A percentile compares a stretch with the other conserved stretches of the same genome.
Conservation (phyloP, 1,284 basidiomycete genomes). For the Trichosporon sp. region DNA sequence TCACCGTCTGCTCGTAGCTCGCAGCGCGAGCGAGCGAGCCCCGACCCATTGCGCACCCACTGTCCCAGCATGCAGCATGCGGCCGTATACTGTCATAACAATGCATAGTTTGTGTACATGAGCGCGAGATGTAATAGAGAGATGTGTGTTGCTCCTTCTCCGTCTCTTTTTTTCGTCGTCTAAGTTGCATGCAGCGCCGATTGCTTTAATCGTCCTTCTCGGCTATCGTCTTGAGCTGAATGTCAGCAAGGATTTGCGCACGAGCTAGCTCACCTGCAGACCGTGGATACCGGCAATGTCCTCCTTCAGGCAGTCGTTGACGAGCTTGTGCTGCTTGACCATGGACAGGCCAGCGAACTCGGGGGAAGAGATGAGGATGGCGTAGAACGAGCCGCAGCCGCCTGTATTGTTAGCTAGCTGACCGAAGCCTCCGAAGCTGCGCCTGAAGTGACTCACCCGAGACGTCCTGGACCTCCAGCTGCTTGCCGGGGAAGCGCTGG, state of each 20-base stretch:
- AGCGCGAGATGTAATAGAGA: constrained; percentile 26
- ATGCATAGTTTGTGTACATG: constrained; percentile 14
- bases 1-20: too few relatives aligned
- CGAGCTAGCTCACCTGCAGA: constrained; percentile 69
- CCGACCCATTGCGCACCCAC: neutral
- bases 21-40: neutral
- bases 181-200: constrained; percentile 19
- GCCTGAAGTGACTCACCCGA: constrained; percentile 65
- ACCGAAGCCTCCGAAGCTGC: too few relatives aligned
- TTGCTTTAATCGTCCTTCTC: constrained; percentile 28
- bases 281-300: constrained; percentile 94
- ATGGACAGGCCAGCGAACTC: constrained; percentile 82
- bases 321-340: constrained; percentile 91
- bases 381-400: constrained; percentile 95
- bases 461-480: constrained; percentile 80
- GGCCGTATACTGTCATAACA: neutral
- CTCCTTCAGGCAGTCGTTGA: constrained; percentile 82
- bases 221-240: constrained; percentile 50
- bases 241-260: constrained; percentile 18
- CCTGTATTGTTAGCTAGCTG: constrained; percentile 60
- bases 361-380: constrained; percentile 81
- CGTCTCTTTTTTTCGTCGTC: neutral
- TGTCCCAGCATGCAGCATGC: constrained; percentile 8
- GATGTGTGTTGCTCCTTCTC: constrained; percentile 26
- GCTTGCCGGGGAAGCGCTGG: constrained; percentile 71